These are phyloP conservation scores for Dalechampia spathulata DNA, from an alignment of 441 rosid species.

Conservation along the genomic window DNA sequence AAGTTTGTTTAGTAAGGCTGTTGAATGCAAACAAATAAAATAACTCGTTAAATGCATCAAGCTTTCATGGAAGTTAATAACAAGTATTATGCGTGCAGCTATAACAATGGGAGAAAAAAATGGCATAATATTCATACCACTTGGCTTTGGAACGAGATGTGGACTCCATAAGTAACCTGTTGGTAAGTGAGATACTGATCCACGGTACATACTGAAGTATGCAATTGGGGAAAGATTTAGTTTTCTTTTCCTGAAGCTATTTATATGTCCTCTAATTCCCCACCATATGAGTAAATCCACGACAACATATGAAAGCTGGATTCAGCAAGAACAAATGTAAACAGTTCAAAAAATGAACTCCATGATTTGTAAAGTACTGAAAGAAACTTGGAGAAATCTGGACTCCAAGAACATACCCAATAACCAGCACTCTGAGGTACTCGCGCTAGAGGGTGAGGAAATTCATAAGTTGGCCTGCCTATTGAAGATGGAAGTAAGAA, in stretches of 20 bases:
- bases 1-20: not conserved
- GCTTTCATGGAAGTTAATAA: not conserved
- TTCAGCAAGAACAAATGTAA: conserved; percentile 20
- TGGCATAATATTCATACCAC: conserved; percentile 37
- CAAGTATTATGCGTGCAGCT: not conserved
- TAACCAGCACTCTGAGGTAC: conserved; percentile 95
- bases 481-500: conserved; percentile 54
- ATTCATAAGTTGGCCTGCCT: conserved; percentile 99
- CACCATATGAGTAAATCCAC: conserved; percentile 98
- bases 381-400: not conserved
- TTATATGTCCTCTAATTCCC: conserved; percentile 88
- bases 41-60: not conserved
- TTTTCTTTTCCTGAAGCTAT: conserved; percentile 85
- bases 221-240: conserved; percentile 85
- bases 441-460: conserved; percentile 96
- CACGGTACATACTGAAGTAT: conserved; percentile 89
- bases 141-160: conserved; percentile 93
- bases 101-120: not conserved
- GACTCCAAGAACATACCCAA: conserved; percentile 58
- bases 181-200: conserved; percentile 93
- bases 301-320: conserved; percentile 83
- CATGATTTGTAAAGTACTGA: conserved; percentile 1
- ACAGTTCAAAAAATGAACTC: not conserved
- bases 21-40: not conserved
- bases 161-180: conserved; percentile 99